These are phyloP conservation scores for Colletotrichum musae DNA, from an alignment of 2,329 filamentous ascomycete genomes.

Conservation along the genomic window DNA sequence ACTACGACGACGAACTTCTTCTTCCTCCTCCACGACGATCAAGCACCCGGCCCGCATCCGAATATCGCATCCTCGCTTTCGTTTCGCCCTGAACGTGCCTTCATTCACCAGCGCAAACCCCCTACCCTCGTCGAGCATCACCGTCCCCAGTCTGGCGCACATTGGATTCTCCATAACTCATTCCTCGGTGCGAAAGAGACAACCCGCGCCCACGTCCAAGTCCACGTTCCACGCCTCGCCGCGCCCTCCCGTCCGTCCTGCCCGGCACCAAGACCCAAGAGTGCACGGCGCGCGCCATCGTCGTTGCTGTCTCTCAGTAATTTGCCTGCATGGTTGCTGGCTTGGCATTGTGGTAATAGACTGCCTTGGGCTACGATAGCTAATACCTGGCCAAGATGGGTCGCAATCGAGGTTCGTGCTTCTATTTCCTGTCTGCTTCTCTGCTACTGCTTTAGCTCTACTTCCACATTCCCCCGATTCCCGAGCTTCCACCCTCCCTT, in stretches of 20 bases:
- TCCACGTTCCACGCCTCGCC: not conserved
- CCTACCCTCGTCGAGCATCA: conserved; percentile 12
- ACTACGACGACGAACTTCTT: too few species aligned
- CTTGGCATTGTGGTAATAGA: conserved; percentile 23
- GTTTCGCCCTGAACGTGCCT: not conserved
- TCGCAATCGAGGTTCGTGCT: conserved; percentile 41
- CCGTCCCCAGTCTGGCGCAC: conserved; percentile 23
- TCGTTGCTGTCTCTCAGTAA: conserved; percentile 38
- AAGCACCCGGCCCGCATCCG: too few species aligned
- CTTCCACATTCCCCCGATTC: conserved; percentile 27
- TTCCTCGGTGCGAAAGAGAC: conserved; percentile 19
- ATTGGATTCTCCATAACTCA: conserved; percentile 35
- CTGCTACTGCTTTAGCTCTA: too few species aligned
- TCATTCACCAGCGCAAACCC: not conserved
- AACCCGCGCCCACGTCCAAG: not conserved
- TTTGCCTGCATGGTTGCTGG: conserved; percentile 40
- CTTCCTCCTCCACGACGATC: too few species aligned
- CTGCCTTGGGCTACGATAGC: not conserved
- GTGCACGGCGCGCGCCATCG: conserved; percentile 18
- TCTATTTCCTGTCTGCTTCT: too few species aligned
- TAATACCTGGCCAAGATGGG: conserved; percentile 32
- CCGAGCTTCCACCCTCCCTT: not conserved
- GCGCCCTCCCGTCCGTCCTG: conserved; percentile 11
- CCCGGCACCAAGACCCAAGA: conserved; percentile 14
- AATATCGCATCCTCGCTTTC: not conserved